phyloP scores from a whole-genome alignment of 2,329 filamentous ascomycete species.

The Nemania sp. region DNA sequence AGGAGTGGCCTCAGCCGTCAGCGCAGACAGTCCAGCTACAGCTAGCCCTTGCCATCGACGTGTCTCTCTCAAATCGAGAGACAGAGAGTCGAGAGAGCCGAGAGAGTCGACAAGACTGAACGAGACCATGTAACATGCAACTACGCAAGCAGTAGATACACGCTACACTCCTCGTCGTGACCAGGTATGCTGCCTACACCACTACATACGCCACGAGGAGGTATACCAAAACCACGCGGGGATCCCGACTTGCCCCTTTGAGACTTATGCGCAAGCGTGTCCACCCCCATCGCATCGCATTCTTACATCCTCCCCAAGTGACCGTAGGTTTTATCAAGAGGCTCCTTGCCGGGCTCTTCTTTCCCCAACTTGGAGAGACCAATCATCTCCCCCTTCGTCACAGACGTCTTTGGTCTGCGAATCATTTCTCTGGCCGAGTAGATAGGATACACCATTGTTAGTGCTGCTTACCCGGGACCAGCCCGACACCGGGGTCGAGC shows the following conservation, averaged over 20 bases:
- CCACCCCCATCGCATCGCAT: not conserved
- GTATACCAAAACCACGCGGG: not conserved
- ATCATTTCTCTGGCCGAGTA: conserved; percentile 11
- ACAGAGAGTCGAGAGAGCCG: too few relatives aligned
- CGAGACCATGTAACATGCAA: not conserved
- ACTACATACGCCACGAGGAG: too few relatives aligned
- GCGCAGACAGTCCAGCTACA: too few relatives aligned
- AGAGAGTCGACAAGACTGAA: too few relatives aligned
- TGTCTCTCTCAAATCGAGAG: too few relatives aligned
- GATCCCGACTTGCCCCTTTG: not conserved
- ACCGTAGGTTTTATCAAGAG: not conserved
- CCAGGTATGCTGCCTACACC: too few relatives aligned
- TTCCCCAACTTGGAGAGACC: not conserved
- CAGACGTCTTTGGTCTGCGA: not conserved
- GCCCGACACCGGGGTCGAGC: conserved; percentile 25
- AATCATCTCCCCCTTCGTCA: not conserved
- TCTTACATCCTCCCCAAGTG: not conserved
- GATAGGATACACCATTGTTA: not conserved
- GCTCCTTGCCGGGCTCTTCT: not conserved
- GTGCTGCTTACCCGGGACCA: conserved; percentile 20
- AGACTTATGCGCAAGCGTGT: not conserved
- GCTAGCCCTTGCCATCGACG: too few relatives aligned
- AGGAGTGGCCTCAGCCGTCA: too few relatives aligned
- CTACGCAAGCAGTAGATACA: too few relatives aligned
- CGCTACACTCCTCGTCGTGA: not conserved